Base-by-base conservation (phyloP, 495 filamentous ascomycete species). In the Mytilinidion resinicola region DNA sequence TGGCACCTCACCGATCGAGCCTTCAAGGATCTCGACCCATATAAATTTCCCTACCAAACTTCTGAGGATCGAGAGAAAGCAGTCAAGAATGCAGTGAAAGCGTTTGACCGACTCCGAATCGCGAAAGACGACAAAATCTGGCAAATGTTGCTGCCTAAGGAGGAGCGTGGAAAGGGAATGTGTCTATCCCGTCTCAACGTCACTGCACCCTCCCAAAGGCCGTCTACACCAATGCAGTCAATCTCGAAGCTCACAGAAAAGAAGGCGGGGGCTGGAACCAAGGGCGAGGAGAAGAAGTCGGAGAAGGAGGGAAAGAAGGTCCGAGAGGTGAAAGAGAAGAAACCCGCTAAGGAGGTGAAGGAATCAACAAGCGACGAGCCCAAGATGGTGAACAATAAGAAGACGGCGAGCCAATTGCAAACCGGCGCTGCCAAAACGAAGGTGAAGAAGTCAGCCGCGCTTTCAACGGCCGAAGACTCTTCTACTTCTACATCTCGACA, bases 11-110 rank as follows among this genome's bases (percentile, higher is more conserved):
- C 39, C 2, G 88, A 88, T 67, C 82, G 81, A 60, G 76, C 77
- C 42, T 95, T 85, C 77, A 90, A 86, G 64, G 90, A 96, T 56
- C 76, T 96, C 33, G 87, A 96, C 67, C 80, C 90, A 15, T 95
- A 85, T 80, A 81, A 81, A 12, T 93, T 90, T 47, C 14, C 55
- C 0, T 66, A 59, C 51, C 57, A 54, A 19, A 49, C 5, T 17
- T 30, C 14, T 5, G 81, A 83, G 35, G 87, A 91, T 62, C 84
- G 90, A 25, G 77, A 90, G 65, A 77, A 78, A 11, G 91, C 88
- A 11, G 91, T 96, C 69, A 84, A 92, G 64, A 89, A 87, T 66
- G 88, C 90, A n/a, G 80, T 95, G 52, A 84, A 80, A 38, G 79
- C 85, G 21, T 95, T 87, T 64, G 91, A 96, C 74, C 83, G 85